Base-by-base conservation (phyloP, 805 yeast genomes). In the Zygosaccharomyces bailii region DNA sequence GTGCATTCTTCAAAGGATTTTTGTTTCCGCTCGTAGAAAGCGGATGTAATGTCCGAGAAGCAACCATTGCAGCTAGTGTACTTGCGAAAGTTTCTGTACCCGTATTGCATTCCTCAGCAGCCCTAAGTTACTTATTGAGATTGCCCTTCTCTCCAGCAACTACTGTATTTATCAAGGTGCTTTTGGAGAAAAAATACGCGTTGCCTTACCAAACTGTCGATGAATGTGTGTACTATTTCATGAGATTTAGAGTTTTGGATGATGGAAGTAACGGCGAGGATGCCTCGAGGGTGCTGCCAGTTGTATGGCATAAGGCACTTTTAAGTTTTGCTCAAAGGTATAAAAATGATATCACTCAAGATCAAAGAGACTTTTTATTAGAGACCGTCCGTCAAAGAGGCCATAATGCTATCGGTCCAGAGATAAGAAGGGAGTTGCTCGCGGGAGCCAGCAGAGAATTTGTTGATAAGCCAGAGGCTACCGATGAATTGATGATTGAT, bases 301-400 rank as follows among this genome's bases (percentile, higher is more conserved):
- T 93, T 13, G 91, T 91, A 29, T 93, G 99, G 98, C 98, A 95
- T 65, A 95, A 91, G 65, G 91, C 97, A 2, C 85, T 93, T 61
- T 73, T 93, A 45, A 84, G 93, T 1, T 93, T 93, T 71, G 96
- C 97, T 27, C 97, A 90, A 70, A 77, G 96, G 52, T 93, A 93
- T 65, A 93, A 91, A 66, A 91, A 93, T 61, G 99, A 93, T 72
- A 87, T 93, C 47, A 93, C 99, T n/a, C 96, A 88, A 57, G 99
- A 93, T 63, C 99, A 93, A 73, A 78, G 96, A 63, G 99, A 93
- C 57, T 88, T 91, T 67, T 71, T 93, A 49, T 69, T 93, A 62
- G 97, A 91, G 57, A 90, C 96, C 4, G 79, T 89, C 14, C 83
- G 96, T 68, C 90, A 84, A 62, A 84, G 96, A 68, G 83, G 82